These are phyloP conservation scores for grape (Vitis vinifera) DNA, from an alignment of 164 flowering plant species.

Conservation along the genomic window ASM3070453v1 NC_081812.1:15860001-15860500, in stretches of 20 bases:
- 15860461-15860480: no score
- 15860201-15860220: conserved; percentile 75
- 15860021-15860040: not conserved
- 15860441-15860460: no score
- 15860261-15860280: conserved; percentile 48
- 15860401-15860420: no score
- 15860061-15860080: conserved; percentile 67
- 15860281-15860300: conserved; percentile 10
- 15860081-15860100: conserved; percentile 80
- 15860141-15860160: conserved; percentile 90
- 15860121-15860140: conserved; percentile 53
- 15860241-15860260: conserved; percentile 48
- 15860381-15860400: no score
- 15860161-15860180: conserved; percentile 95
- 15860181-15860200: conserved; percentile 82
- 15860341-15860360: no score
- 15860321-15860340: not conserved
- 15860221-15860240: conserved; percentile 48
- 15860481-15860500: no score
- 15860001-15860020: not conserved
- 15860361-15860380: no score
- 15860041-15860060: not conserved
- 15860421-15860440: no score
- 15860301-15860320: not conserved
- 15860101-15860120: conserved; percentile 67